phyloP scores from a whole-genome alignment of 2,329 filamentous ascomycete genomes.

The Nectriaceae sp. region DNA sequence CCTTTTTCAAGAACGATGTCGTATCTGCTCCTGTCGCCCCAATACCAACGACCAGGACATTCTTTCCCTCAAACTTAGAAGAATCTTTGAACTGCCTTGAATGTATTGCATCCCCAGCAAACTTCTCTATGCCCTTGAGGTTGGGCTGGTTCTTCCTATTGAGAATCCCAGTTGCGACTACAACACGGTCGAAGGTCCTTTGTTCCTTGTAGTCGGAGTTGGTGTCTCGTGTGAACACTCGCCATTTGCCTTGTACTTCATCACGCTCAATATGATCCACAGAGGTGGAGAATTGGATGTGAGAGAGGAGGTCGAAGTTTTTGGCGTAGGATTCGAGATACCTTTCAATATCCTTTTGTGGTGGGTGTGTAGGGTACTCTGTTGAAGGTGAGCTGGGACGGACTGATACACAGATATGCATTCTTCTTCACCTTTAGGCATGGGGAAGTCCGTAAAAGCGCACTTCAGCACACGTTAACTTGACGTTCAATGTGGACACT shows the following conservation, averaged over 20 bases:
- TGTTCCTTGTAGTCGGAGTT: slow-evolving; percentile 19
- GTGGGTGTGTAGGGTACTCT: slow-evolving; percentile 27
- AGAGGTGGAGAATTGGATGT: slow-evolving; percentile 29
- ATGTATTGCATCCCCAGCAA: slow-evolving; percentile 43
- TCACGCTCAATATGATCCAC: slow-evolving; percentile 30
- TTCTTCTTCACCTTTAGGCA: slow-evolving; percentile 26
- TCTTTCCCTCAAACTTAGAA: slow-evolving; percentile 40
- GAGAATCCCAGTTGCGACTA: slow-evolving; percentile 36
- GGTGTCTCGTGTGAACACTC: slow-evolving; percentile 27
- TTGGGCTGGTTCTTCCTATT: slow-evolving; percentile 35
- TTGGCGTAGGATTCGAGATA: slow-evolving; percentile 36
- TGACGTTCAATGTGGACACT: background rate
- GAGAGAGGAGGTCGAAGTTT: slow-evolving; percentile 30
- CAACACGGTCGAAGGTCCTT: slow-evolving; percentile 37
- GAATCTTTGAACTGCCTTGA: slow-evolving; percentile 37
- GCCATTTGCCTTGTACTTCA: slow-evolving; percentile 27
- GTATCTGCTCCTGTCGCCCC: slow-evolving; percentile 37
- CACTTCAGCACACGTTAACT: slow-evolving; percentile 14
- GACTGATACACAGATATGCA: background rate
- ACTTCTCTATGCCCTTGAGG: slow-evolving; percentile 40
- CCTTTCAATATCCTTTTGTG: slow-evolving; percentile 27
- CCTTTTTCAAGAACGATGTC: slow-evolving; percentile 32
- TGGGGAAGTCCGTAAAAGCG: slow-evolving; percentile 37
- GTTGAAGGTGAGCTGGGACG: slow-evolving; percentile 4
- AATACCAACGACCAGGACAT: slow-evolving; percentile 49